A percentile compares a stretch with the other conserved stretches of the same genome.
These are phyloP conservation scores for Ceratocystis lukuohia DNA, from an alignment of 2,329 filamentous ascomycete genomes.

Conservation along the genomic window DNA sequence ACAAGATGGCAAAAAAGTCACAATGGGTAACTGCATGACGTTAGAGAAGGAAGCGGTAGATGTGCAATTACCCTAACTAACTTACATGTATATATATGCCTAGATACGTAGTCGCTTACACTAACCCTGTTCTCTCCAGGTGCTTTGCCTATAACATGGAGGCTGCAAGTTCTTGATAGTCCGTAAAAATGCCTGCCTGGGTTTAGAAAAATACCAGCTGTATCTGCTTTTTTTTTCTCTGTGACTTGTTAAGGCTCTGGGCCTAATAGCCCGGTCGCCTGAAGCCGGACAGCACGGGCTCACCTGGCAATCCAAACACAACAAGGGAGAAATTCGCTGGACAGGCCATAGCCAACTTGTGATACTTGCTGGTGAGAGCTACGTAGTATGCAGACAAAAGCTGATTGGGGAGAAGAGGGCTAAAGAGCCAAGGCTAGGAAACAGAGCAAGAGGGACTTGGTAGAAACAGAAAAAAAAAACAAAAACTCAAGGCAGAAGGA, in stretches of 20 bases:
- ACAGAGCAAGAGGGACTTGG: background rate
- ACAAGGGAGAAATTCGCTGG: background rate
- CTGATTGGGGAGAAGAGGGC: background rate
- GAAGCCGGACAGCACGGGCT: background rate
- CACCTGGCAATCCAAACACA: background rate
- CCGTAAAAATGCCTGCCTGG: too few species aligned
- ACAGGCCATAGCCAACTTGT: background rate
- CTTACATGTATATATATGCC: too few species aligned
- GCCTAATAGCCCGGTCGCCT: background rate
- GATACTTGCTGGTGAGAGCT: background rate
- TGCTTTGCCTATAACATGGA: too few species aligned
- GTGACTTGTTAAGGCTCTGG: background rate
- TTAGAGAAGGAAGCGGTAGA: background rate
- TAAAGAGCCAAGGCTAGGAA: background rate
- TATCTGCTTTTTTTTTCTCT: background rate
- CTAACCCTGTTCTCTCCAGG: too few species aligned
- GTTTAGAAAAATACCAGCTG: too few species aligned
- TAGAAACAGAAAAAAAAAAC: background rate
- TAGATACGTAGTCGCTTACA: background rate
- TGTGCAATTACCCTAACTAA: background rate
- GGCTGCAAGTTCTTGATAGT: too few species aligned
- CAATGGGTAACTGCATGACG: background rate
- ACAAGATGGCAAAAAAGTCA: background rate
- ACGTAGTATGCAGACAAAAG: conserved; percentile 5
- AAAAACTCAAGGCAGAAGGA: background rate